These are phyloP conservation scores for Myochromella boudieri DNA, from an alignment of 768 basidiomycete genomes.

Conservation along the genomic window DNA sequence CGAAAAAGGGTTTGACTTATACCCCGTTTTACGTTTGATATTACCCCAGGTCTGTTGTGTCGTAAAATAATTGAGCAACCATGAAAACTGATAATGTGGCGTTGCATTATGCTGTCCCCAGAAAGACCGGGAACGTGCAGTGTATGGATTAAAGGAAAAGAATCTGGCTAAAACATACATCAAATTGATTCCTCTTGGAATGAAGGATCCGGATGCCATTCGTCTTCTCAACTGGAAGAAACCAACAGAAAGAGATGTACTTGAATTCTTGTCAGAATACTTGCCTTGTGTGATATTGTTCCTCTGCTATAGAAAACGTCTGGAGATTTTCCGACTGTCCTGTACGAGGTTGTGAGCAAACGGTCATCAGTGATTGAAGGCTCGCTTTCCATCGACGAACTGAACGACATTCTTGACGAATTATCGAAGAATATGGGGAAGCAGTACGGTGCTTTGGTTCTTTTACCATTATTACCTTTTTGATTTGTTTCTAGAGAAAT, in stretches of 20 bases:
- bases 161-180: slow-evolving; percentile 92
- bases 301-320: slow-evolving; percentile 54
- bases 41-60: slow-evolving; percentile 72
- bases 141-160: slow-evolving; percentile 95
- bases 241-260: slow-evolving; percentile 66
- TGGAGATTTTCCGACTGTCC: slow-evolving; percentile 86
- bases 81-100: slow-evolving; percentile 3
- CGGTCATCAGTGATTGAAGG: slow-evolving; percentile 80
- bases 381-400: slow-evolving; percentile 72
- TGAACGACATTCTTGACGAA: slow-evolving; percentile 82
- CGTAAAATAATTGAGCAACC: not conserved
- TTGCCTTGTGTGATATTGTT: not conserved
- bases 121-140: slow-evolving; percentile 92
- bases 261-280: not conserved
- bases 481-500: slow-evolving; percentile 51
- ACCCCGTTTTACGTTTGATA: slow-evolving; percentile 85
- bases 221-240: slow-evolving; percentile 90
- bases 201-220: slow-evolving; percentile 76
- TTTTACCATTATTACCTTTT: slow-evolving; percentile 2
- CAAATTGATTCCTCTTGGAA: slow-evolving; percentile 81
- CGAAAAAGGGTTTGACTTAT: slow-evolving; percentile 84
- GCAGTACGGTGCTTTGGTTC: slow-evolving; percentile 47
- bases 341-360: slow-evolving; percentile 84
- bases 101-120: slow-evolving; percentile 28
- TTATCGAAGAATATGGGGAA: slow-evolving; percentile 72